phyloP scores from a whole-genome alignment of 805 yeast species.

The Saccharomyces jurei region DNA sequence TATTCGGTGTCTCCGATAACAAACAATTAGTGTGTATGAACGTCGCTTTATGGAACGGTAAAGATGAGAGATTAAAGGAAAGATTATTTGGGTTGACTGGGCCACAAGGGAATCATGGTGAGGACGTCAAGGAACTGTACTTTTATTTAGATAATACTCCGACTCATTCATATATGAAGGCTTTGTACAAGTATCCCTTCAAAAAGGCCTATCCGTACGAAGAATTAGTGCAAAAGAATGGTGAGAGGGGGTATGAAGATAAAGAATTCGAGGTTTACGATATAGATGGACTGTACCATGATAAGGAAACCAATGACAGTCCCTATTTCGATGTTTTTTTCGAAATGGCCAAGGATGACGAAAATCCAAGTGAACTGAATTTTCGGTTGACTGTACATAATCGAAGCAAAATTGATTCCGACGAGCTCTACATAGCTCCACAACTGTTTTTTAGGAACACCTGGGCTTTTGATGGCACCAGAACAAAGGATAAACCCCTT shows the following conservation, averaged over 20 bases:
- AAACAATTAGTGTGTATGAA: constrained; percentile 69
- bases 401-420: constrained; percentile 62
- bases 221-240: constrained; percentile 61
- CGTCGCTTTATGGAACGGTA: constrained; percentile 85
- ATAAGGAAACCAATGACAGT: constrained; percentile 43
- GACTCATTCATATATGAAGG: constrained; percentile 87
- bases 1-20: constrained; percentile 82
- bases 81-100: constrained; percentile 84
- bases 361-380: constrained; percentile 69
- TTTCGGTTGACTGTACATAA: constrained; percentile 87
- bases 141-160: constrained; percentile 89
- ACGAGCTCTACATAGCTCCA: constrained; percentile 80
- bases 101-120: constrained; percentile 93
- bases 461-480: constrained; percentile 71
- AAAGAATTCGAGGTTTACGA: constrained; percentile 75
- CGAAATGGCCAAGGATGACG: constrained; percentile 82
- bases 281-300: constrained; percentile 57
- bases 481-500: constrained; percentile 46
- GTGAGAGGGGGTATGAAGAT: constrained; percentile 55
- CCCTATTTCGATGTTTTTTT: constrained; percentile 81
- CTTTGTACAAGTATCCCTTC: constrained; percentile 85
- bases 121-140: constrained; percentile 82
- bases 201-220: constrained; percentile 69
- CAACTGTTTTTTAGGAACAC: constrained; percentile 81
- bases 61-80: constrained; percentile 79